A percentile compares a stretch with the other conserved stretches of the same genome.
These are phyloP conservation scores for Xanthoconium separans DNA, from an alignment of 1,284 basidiomycete genomes.

Conservation along the genomic window DNA sequence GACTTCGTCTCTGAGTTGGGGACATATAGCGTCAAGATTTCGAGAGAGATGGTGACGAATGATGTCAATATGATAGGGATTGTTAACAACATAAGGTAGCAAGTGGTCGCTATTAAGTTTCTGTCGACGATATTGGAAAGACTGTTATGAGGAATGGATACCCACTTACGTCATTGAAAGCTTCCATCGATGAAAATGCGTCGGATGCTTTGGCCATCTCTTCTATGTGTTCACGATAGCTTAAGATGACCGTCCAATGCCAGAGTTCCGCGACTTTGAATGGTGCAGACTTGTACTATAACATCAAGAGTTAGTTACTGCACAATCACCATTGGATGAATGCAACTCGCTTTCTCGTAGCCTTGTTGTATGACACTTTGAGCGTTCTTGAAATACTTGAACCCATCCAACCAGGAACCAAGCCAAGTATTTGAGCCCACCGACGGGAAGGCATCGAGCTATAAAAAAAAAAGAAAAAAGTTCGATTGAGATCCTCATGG, in stretches of 20 bases:
- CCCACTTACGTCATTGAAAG: conserved; percentile 33
- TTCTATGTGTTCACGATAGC: conserved; percentile 34
- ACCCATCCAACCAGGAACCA: conserved; percentile 14
- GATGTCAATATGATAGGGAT: conserved; percentile 30
- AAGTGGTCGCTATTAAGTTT: conserved; percentile 25
- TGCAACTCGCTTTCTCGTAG: conserved; percentile 14
- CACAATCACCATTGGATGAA: not conserved
- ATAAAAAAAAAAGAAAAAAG: no score
- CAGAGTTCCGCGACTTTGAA: conserved; percentile 43
- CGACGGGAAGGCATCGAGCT: conserved; percentile 20
- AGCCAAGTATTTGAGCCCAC: conserved; percentile 16
- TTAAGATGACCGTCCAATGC: conserved; percentile 43
- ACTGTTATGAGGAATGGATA: not conserved
- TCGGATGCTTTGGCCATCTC: conserved; percentile 42
- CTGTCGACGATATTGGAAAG: conserved; percentile 6
- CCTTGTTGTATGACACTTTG: conserved; percentile 17
- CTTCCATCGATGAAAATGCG: conserved; percentile 37
- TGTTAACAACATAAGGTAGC: conserved; percentile 17
- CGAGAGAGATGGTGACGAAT: conserved; percentile 31
- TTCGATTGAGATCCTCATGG: not conserved
- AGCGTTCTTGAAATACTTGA: conserved; percentile 5
- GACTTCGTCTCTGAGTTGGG: conserved; percentile 36
- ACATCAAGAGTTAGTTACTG: not conserved
- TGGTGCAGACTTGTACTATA: conserved; percentile 21
- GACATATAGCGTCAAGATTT: conserved; percentile 25